A percentile compares a stretch with the other conserved stretches of the same genome.
Evolutionary conservation across 169 alveolate species (phyloP).

Genomic region (Eimeria tenella): DNA sequence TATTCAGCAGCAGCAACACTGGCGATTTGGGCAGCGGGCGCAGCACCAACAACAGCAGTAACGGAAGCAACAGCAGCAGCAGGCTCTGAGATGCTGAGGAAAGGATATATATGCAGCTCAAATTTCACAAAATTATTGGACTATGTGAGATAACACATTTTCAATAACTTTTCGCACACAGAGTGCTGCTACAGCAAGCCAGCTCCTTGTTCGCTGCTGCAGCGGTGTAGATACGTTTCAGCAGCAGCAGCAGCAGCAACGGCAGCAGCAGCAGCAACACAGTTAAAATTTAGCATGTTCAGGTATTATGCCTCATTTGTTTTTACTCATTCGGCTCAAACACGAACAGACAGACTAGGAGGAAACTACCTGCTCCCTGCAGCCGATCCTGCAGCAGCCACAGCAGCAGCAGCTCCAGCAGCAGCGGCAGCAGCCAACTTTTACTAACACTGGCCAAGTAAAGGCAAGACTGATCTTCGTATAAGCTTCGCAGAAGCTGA

Average conservation of each 20-base stretch:
- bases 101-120: neutral
- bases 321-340: neutral
- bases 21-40: neutral
- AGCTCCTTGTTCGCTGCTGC: neutral
- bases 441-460: neutral
- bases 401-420: conserved; percentile 39
- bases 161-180: too few relatives aligned
- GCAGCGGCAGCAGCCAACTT: conserved; percentile 18
- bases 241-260: conserved; percentile 20
- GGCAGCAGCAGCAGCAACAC: neutral
- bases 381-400: conserved; percentile 32
- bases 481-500: neutral
- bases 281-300: too few relatives aligned
- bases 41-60: too few relatives aligned
- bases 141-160: neutral
- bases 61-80: neutral
- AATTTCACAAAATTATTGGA: neutral
- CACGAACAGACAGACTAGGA: neutral
- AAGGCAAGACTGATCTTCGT: neutral
- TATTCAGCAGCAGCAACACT: too few relatives aligned
- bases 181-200: neutral
- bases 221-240: neutral
- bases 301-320: neutral
- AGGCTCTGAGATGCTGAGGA: neutral
- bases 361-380: conserved; percentile 19